These are phyloP conservation scores for Dothistroma septosporum DNA, from an alignment of 2,329 filamentous ascomycete genomes.

Conservation along the genomic window DNA sequence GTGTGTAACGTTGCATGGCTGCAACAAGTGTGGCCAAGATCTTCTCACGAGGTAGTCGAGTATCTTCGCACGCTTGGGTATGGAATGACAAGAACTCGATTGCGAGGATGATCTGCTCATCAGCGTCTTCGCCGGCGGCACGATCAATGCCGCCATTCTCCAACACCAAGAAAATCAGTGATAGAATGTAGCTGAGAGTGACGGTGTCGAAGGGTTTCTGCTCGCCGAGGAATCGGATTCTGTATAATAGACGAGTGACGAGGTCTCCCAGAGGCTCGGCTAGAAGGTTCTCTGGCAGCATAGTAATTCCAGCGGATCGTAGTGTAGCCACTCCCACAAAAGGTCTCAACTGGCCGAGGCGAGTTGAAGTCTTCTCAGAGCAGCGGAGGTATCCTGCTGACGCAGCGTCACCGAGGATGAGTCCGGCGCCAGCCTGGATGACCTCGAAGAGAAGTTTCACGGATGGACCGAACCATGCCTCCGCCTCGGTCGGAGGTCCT, in stretches of 20 bases:
- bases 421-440: constrained; percentile 74
- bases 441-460: constrained; percentile 68
- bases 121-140: constrained; percentile 66
- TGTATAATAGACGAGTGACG: constrained; percentile 83
- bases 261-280: constrained; percentile 76
- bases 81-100: constrained; percentile 88
- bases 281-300: constrained; percentile 67
- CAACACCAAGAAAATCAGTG: constrained; percentile 74
- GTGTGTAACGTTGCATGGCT: constrained; percentile 82
- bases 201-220: constrained; percentile 90
- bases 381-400: constrained; percentile 76
- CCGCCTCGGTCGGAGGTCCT: constrained; percentile 83
- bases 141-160: constrained; percentile 73
- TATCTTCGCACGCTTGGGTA: constrained; percentile 71
- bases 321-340: constrained; percentile 88
- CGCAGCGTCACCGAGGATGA: constrained; percentile 76
- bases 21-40: constrained; percentile 67
- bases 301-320: constrained; percentile 68
- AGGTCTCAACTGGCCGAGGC: constrained; percentile 70
- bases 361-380: constrained; percentile 66
- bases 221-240: constrained; percentile 82
- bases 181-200: constrained; percentile 81
- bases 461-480: constrained; percentile 81
- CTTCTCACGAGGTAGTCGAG: constrained; percentile 69
- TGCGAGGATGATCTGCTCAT: constrained; percentile 84